Base-by-base conservation (phyloP, 2,329 filamentous ascomycete genomes). In the Aureobasidium sp. region DNA sequence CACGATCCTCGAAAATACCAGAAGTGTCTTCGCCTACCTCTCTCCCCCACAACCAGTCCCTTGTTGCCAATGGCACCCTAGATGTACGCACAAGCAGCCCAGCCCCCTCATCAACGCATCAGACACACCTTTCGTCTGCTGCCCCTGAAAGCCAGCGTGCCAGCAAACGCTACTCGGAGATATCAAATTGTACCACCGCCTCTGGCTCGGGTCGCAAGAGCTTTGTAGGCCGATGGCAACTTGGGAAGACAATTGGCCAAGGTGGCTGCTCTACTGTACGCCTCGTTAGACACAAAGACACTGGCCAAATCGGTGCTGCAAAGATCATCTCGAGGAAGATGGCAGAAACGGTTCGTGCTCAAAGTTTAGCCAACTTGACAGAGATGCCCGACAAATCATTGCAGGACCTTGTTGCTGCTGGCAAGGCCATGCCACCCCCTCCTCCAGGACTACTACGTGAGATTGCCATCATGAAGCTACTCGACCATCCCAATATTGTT, bases 391-490 rank as follows among this genome's bases (percentile, higher is more conserved):
- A 70, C 63, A 72, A 70, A 57, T 72, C 72, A 1, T 71, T 74
- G 17, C 59, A 77, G 79, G 61, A 83, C 80, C 51, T 75, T n/a
- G 70, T 71, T 34, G 77, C 81, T 39, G 79, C 84, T 56, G 85
- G 86, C 44, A 81, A 87, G 63, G 84, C 86, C 60, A 91, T 96
- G 72, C 63, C 65, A 13, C 64, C 64, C 10, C 64, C 64, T 50
- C 93, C 93, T 1, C 86, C 93, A 69, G 89, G 91, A 1, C 89
- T 99, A 64, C 93, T 97, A 76, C 84, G 94, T 61, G 94, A 99
- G 72, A 92, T 99, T 44, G 91, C 93, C 36, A 95, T 99, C 68
- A 91, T 99, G 83, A 97, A 97, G 77, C 82, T 97, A 63, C 90
- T 97, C 64, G 88, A 96, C 70, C 94, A 99, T 75, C 90, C 88